These are phyloP conservation scores for Fagopyrum tataricum DNA, from an alignment of 148 eudicot species.

Conservation along the genomic window DNA sequence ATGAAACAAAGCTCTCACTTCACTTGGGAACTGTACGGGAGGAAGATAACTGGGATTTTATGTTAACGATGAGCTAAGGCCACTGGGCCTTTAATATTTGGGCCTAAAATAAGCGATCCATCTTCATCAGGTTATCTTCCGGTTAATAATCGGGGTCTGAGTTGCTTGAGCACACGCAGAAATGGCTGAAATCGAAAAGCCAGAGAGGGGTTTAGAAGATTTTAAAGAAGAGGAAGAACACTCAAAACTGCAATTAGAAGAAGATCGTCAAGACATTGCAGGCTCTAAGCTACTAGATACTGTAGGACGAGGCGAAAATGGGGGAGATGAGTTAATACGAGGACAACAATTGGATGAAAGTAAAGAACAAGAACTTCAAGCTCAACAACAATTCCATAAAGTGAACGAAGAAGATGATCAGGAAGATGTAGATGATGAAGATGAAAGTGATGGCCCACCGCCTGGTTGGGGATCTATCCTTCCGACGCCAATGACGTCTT, in stretches of 20 bases:
- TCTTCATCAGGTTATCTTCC: neutral
- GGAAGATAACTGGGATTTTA: neutral
- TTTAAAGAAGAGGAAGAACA: neutral
- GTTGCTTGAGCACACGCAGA: neutral
- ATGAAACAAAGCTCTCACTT: neutral
- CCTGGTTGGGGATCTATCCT: constrained; percentile 18
- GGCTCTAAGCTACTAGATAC: neutral
- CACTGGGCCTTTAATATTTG: too few relatives aligned
- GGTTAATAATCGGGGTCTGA: neutral
- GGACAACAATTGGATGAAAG: constrained; percentile 4
- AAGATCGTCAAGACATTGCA: neutral
- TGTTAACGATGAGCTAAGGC: neutral
- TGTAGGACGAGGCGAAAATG: neutral
- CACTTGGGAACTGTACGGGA: neutral
- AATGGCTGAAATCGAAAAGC: neutral
- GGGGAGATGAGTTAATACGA: neutral
- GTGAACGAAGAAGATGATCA: constrained; percentile 1
- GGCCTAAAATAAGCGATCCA: too few relatives aligned
- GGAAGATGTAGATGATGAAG: constrained; percentile 2
- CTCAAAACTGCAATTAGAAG: neutral
- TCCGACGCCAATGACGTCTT: neutral
- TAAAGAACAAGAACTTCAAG: neutral
- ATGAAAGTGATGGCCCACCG: constrained; percentile 20
- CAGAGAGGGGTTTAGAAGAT: neutral
- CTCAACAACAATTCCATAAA: neutral